phyloP scores from a whole-genome alignment of 2,329 filamentous ascomycete genomes.

The Aspergillus phoenicis region DNA sequence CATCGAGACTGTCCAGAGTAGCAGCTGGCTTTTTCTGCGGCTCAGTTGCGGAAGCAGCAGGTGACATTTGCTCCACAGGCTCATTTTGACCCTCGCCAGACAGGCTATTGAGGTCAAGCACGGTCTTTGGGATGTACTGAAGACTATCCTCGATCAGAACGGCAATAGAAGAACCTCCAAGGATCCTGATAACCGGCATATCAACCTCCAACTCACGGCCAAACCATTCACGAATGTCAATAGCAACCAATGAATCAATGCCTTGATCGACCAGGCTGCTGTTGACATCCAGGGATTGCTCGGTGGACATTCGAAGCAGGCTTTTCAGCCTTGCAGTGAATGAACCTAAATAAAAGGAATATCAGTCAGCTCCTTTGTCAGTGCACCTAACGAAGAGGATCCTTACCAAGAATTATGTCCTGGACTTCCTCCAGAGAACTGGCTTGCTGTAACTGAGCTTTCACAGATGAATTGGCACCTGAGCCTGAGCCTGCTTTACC shows the following conservation, averaged over 20 bases:
- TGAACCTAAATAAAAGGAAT: too few relatives aligned
- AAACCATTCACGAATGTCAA: conserved; percentile 11
- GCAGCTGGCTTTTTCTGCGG: too few relatives aligned
- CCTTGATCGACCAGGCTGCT: conserved; percentile 8
- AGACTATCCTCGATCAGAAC: neutral
- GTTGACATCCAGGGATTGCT: neutral
- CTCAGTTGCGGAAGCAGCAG: too few relatives aligned
- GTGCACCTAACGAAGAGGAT: too few relatives aligned
- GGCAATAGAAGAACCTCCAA: neutral
- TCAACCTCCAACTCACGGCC: conserved; percentile 7
- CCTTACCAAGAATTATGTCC: neutral
- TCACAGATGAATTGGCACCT: neutral
- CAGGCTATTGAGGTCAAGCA: neutral
- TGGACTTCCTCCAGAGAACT: neutral
- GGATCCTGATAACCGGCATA: neutral
- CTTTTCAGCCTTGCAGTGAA: neutral
- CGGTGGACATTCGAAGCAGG: neutral
- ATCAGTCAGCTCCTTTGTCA: too few relatives aligned
- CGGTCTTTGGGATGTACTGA: neutral
- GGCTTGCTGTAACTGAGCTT: neutral
- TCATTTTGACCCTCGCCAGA: neutral
- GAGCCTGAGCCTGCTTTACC: too few relatives aligned
- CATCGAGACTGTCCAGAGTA: too few relatives aligned
- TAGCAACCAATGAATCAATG: conserved; percentile 8
- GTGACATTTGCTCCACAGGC: too few relatives aligned